Evolutionary conservation across 495 filamentous ascomycete species (phyloP), one percentile per base, ranked within the genome.

Genomic region (Gamarada debralockiae): DNA sequence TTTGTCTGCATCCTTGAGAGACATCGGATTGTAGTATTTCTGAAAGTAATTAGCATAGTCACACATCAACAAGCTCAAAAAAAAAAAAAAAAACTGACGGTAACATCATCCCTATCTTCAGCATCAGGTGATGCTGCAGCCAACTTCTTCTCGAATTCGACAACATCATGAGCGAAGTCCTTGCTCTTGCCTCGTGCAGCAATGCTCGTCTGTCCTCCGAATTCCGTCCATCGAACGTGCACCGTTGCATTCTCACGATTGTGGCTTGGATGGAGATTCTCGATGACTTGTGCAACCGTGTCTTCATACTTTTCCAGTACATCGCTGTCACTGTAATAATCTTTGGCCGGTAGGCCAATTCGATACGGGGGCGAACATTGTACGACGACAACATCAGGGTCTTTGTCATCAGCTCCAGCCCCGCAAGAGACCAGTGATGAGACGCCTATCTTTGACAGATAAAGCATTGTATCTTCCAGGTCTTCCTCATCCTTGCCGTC

Each of bases 381-480:
- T 15, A 85, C 72, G n/a, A 74, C 75, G 17, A 83, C 75, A 45
- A 74, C 76, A 61, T 84, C 80, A 23, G 84, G 84, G 60, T 86
- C 77, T 65, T 80, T 81, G 61, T 86, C 82, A 64, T 80, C 73
- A 50, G 81, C 80, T 48, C 73, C 72, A 52, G 74, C 71, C 52
- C 60, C 63, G 1, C 76, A 57, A 3, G 67, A 63, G 6, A 79
- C 60, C 22, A 86, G 67, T 20, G 80, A 69, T 7, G 65, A 48
- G 20, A 82, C 69, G 14, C 75, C 78, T 4, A 76, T 65, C 50
- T 73, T 74, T 40, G 67, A n/a, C 82, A 72, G 57, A 74, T 39
- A 57, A 8, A 77, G 42, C n/a, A 84, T 53, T 0, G 78, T 74
- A 34, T 75, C 66, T 20, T 77, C 78, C 2, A 85, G 60, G 13